These are phyloP conservation scores for Diaporthe australafricana DNA, from an alignment of 2,329 filamentous ascomycete species.

Conservation along the genomic window DNA sequence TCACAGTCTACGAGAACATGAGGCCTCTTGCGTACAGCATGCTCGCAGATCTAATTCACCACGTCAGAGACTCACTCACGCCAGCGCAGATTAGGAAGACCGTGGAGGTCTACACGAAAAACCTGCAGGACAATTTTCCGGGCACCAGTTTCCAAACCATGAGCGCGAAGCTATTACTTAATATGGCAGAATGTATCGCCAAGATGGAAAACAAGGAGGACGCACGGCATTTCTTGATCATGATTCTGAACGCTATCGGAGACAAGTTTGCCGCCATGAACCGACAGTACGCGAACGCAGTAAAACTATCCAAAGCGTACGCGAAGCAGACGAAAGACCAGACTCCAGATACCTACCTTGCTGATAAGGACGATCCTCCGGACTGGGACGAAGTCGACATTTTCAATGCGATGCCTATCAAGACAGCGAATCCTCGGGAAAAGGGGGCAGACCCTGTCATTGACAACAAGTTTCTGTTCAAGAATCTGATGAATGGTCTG, in stretches of 20 bases:
- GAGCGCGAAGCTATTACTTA: constrained; percentile 96
- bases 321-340: constrained; percentile 74
- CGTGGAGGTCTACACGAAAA: constrained; percentile 96
- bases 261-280: constrained; percentile 99
- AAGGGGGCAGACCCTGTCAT: constrained; percentile 89
- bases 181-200: constrained; percentile 98
- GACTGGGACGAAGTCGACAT: constrained; percentile 99
- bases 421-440: constrained; percentile 91
- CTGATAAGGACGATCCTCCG: constrained; percentile 82
- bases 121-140: constrained; percentile 93
- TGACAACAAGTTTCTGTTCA: constrained; percentile 98
- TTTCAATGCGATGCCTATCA: constrained; percentile 95
- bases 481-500: constrained; percentile 93
- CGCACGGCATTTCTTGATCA: constrained; percentile 93
- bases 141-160: constrained; percentile 99
- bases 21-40: constrained; percentile 96
- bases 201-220: constrained; percentile 94
- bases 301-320: constrained; percentile 88
- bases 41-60: constrained; percentile 97
- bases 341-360: constrained; percentile 81
- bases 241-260: constrained; percentile 97
- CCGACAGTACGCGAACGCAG: constrained; percentile 91
- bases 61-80: constrained; percentile 88
- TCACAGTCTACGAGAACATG: constrained; percentile 98
- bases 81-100: constrained; percentile 95